phyloP scores from a whole-genome alignment of 192 early-diverging fungal species.

The Entomortierella chlamydospora region DNA sequence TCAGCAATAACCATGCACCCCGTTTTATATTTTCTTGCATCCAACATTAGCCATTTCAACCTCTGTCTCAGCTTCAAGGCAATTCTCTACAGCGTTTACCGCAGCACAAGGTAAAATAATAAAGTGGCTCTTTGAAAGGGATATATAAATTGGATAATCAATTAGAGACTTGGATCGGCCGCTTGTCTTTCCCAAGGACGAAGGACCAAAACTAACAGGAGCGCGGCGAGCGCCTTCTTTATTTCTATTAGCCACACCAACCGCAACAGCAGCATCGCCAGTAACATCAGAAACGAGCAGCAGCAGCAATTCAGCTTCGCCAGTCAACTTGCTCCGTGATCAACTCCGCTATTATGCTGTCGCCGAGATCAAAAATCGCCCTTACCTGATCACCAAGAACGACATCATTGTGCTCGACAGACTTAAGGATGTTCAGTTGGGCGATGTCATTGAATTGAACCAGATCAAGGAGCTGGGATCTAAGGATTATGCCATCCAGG shows the following conservation, averaged over 20 bases:
- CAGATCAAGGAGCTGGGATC: slow-evolving; percentile 88
- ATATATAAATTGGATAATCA: no score
- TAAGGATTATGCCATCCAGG: slow-evolving; percentile 86
- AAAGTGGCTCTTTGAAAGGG: no score
- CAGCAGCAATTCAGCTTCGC: slow-evolving; percentile 1
- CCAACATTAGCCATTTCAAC: background rate
- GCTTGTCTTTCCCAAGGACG: no score
- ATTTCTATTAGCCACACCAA: background rate
- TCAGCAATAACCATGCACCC: background rate
- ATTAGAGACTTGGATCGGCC: no score
- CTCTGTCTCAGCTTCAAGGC: background rate
- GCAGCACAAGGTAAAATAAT: slow-evolving; percentile 35
- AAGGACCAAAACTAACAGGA: no score
- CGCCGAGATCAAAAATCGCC: slow-evolving; percentile 88
- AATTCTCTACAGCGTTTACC: slow-evolving; percentile 15
- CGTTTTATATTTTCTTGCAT: background rate
- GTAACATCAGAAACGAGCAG: slow-evolving; percentile 8
- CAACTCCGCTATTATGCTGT: slow-evolving; percentile 86
- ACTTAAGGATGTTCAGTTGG: slow-evolving; percentile 85
- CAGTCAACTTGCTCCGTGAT: slow-evolving; percentile 61
- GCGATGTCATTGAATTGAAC: slow-evolving; percentile 89
- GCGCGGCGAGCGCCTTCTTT: background rate
- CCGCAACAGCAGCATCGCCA: slow-evolving; percentile 8
- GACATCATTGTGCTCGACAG: slow-evolving; percentile 88
- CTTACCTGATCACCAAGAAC: slow-evolving; percentile 87